Evolutionary conservation across 208 protist genomes (phyloP).

Genomic region (Trypanosoma avium): DNA sequence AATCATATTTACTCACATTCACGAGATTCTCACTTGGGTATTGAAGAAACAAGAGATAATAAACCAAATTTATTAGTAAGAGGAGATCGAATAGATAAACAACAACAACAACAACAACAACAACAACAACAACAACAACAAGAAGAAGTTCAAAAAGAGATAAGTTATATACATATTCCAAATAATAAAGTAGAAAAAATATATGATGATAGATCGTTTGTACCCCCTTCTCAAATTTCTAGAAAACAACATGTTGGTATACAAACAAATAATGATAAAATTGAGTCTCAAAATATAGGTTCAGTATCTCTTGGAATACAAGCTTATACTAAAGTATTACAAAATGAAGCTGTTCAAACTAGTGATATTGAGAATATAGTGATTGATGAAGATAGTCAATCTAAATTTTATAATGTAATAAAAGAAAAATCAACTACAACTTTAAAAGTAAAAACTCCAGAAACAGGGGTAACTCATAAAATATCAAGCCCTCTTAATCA

Average conservation of each 20-base stretch:
- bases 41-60: too few species aligned
- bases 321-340: background rate
- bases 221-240: background rate
- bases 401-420: too few species aligned
- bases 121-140: too few species aligned
- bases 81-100: too few species aligned
- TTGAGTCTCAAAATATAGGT: background rate
- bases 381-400: background rate
- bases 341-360: background rate
- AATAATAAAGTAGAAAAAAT: background rate
- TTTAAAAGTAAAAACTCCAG: too few species aligned
- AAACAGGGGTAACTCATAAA: background rate
- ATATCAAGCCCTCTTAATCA: background rate
- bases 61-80: too few species aligned
- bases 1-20: too few species aligned
- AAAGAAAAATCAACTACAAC: too few species aligned
- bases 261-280: too few species aligned
- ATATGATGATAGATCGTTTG: background rate
- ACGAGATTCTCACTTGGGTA: too few species aligned
- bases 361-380: background rate
- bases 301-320: background rate
- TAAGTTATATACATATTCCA: background rate
- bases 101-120: too few species aligned
- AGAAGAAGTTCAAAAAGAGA: background rate
- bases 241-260: background rate